These are phyloP conservation scores for Ganoderma lingzhi DNA, from an alignment of 1,284 basidiomycete genomes.

Conservation along the genomic window DNA sequence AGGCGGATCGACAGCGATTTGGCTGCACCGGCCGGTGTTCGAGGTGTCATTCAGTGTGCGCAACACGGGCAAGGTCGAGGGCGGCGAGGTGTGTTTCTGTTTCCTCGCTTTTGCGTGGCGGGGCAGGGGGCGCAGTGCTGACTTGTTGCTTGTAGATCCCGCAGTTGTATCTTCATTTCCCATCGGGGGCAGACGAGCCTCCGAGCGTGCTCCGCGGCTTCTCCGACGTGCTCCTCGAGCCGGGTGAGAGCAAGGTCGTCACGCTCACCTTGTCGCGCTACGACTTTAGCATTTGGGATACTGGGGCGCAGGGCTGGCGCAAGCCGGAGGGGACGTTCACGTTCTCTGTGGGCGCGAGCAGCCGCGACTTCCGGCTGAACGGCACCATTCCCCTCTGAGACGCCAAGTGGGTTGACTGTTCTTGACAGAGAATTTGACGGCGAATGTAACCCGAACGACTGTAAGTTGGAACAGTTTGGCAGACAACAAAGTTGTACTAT, in stretches of 20 bases:
- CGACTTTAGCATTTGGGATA: constrained; percentile 57
- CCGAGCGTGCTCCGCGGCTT: constrained; percentile 56
- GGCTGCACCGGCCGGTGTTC: constrained; percentile 72
- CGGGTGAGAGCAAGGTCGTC: constrained; percentile 46
- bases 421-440: too few relatives aligned
- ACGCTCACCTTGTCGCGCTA: constrained; percentile 51
- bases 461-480: too few relatives aligned
- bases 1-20: constrained; percentile 63
- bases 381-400: constrained; percentile 36
- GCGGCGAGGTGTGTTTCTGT: constrained; percentile 53
- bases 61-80: constrained; percentile 64
- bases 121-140: too few relatives aligned
- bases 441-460: too few relatives aligned
- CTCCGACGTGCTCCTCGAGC: constrained; percentile 48
- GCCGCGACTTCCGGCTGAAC: constrained; percentile 48
- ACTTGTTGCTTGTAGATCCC: too few relatives aligned
- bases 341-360: constrained; percentile 61
- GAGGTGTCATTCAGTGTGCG: constrained; percentile 64
- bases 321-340: constrained; percentile 54
- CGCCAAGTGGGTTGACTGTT: too few relatives aligned
- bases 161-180: constrained; percentile 55
- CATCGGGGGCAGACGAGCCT: constrained; percentile 48
- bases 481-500: too few relatives aligned
- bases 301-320: constrained; percentile 58
- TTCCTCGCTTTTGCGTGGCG: too few relatives aligned